These are phyloP conservation scores for Achaetomium macrosporum DNA, from an alignment of 2,329 filamentous ascomycete species.

Conservation along the genomic window DNA sequence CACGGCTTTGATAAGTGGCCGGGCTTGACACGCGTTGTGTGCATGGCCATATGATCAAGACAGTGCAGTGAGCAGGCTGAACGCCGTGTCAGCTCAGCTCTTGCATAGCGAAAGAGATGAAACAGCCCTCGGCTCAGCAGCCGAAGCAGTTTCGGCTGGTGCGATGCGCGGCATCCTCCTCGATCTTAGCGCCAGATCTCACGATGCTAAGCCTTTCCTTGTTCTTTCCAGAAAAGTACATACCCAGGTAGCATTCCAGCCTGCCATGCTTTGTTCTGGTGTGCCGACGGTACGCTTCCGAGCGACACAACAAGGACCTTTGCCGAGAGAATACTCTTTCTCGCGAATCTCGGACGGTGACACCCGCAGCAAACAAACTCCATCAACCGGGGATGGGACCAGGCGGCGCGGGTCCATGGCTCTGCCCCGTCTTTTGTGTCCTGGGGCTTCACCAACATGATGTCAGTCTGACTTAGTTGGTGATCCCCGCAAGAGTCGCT, in stretches of 20 bases:
- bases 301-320: background rate
- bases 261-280: background rate
- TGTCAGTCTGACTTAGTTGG: background rate
- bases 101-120: too few species aligned
- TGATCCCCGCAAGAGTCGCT: background rate
- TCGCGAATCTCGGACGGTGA: background rate
- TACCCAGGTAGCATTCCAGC: slow-evolving; percentile 1
- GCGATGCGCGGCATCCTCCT: background rate
- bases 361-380: background rate
- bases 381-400: background rate
- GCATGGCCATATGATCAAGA: too few species aligned
- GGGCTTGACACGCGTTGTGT: too few species aligned
- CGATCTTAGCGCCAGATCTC: background rate
- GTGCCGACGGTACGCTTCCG: background rate
- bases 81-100: too few species aligned
- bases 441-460: background rate
- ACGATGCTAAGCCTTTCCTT: background rate
- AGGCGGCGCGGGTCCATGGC: background rate
- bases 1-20: too few species aligned
- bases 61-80: too few species aligned
- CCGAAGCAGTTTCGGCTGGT: background rate
- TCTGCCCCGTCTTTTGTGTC: background rate
- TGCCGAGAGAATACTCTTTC: background rate
- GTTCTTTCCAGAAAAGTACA: background rate
- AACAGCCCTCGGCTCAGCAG: too few species aligned